Evolutionary conservation across 75 land plant genomes (phyloP).

Genomic region (Cryptomeria japonica): DNA sequence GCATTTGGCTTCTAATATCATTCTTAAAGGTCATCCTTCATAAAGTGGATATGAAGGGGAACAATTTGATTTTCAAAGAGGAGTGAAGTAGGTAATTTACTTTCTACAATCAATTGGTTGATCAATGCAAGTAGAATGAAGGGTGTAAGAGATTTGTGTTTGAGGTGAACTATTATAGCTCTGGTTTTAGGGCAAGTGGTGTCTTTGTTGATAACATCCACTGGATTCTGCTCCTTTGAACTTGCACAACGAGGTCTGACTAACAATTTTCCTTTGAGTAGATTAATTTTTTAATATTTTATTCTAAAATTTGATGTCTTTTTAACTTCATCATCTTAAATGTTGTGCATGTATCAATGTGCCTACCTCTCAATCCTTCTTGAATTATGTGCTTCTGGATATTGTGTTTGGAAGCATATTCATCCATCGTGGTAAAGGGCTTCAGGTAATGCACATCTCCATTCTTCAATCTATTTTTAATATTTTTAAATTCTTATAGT

Average conservation of each 20-base stretch:
- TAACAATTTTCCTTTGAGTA: neutral
- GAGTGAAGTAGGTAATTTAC: neutral
- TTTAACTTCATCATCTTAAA: neutral
- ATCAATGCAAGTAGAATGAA: neutral
- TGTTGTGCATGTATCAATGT: constrained; percentile 64
- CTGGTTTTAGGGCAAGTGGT: constrained; percentile 79
- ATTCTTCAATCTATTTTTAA: neutral
- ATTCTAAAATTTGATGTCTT: neutral
- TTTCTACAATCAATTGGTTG: neutral
- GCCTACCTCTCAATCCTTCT: constrained; percentile 88
- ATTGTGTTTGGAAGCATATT: constrained; percentile 64
- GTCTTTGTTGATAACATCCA: constrained; percentile 77
- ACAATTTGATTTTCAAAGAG: neutral
- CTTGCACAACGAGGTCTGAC: constrained; percentile 60
- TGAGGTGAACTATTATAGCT: constrained; percentile 29
- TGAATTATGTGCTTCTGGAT: constrained; percentile 77
- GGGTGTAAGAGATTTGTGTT: neutral
- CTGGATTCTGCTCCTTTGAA: constrained; percentile 75
- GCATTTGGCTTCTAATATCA: too few species aligned
- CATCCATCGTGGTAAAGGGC: constrained; percentile 44
- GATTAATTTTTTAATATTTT: neutral
- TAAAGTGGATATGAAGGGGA: too few species aligned
- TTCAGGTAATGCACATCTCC: constrained; percentile 39
- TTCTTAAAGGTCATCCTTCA: too few species aligned
- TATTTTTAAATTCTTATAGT: too few species aligned